Evolutionary conservation across 2,329 filamentous ascomycete genomes (phyloP).

Genomic region (Pyricularia sp.): DNA sequence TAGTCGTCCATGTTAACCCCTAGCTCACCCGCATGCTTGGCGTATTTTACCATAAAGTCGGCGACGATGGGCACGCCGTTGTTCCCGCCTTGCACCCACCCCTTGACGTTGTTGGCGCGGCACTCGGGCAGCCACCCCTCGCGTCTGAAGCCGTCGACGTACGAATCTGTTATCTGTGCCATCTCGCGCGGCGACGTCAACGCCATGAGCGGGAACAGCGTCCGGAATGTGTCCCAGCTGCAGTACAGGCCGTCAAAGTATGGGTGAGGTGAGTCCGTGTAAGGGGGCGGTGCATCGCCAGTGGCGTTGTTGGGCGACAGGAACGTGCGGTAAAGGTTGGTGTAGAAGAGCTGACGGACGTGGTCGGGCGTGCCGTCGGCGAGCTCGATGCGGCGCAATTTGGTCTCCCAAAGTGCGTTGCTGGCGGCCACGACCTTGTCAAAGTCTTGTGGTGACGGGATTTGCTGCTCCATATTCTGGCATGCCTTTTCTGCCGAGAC

Average conservation of each 20-base stretch:
- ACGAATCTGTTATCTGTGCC: conserved; percentile 54
- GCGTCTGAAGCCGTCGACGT: conserved; percentile 58
- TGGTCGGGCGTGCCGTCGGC: neutral
- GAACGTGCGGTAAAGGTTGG: neutral
- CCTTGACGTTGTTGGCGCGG: conserved; percentile 58
- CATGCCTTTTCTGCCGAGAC: conserved; percentile 1
- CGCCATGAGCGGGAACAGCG: conserved; percentile 57
- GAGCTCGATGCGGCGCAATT: neutral
- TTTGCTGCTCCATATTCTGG: neutral
- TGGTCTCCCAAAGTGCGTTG: neutral
- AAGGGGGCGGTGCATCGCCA: neutral
- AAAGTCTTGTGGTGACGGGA: neutral
- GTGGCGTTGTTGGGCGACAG: conserved; percentile 2
- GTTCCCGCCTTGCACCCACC: conserved; percentile 59
- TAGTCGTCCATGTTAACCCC: conserved; percentile 25
- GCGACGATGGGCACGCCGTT: conserved; percentile 59
- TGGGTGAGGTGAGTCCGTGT: neutral
- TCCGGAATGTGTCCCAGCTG: conserved; percentile 56
- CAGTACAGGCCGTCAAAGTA: conserved; percentile 53
- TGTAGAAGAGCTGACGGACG: neutral
- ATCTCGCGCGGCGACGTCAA: conserved; percentile 54
- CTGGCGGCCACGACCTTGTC: neutral
- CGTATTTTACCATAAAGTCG: conserved; percentile 43
- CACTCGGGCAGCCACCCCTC: conserved; percentile 61
- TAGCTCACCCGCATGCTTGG: conserved; percentile 48